These are phyloP conservation scores for Cornus florida DNA, from an alignment of 148 eudicot species.

Conservation along the genomic window DNA sequence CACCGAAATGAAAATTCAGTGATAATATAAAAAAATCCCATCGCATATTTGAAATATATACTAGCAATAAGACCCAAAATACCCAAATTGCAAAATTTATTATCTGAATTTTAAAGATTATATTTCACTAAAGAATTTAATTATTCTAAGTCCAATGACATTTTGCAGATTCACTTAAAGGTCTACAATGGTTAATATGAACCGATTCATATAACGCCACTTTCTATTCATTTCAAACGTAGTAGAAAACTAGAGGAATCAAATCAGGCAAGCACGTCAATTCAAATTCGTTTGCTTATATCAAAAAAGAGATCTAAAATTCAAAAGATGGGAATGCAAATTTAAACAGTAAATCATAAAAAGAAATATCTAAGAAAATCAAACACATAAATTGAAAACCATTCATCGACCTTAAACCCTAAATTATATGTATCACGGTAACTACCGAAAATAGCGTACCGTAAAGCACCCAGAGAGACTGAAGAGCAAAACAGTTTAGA, in stretches of 20 bases:
- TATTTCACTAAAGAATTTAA: neutral
- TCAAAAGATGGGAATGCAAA: neutral
- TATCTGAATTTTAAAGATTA: neutral
- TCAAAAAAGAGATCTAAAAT: neutral
- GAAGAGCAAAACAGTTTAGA: neutral
- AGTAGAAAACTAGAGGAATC: neutral
- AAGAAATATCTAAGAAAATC: neutral
- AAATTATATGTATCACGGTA: neutral
- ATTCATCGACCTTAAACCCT: neutral
- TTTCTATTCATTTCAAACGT: neutral
- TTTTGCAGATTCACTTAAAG: no score
- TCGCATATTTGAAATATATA: no score
- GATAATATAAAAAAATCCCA: neutral
- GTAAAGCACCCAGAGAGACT: neutral
- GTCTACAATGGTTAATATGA: neutral
- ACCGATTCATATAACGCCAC: neutral
- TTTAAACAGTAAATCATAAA: neutral
- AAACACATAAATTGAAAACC: neutral
- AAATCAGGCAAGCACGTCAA: neutral
- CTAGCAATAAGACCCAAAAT: neutral
- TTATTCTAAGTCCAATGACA: no score
- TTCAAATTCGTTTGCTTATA: neutral
- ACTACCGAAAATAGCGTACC: neutral
- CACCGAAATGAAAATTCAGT: no score
- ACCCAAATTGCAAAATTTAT: neutral